phyloP scores from a whole-genome alignment of 164 flowering plant genomes.

The Buxus sempervirens region DNA sequence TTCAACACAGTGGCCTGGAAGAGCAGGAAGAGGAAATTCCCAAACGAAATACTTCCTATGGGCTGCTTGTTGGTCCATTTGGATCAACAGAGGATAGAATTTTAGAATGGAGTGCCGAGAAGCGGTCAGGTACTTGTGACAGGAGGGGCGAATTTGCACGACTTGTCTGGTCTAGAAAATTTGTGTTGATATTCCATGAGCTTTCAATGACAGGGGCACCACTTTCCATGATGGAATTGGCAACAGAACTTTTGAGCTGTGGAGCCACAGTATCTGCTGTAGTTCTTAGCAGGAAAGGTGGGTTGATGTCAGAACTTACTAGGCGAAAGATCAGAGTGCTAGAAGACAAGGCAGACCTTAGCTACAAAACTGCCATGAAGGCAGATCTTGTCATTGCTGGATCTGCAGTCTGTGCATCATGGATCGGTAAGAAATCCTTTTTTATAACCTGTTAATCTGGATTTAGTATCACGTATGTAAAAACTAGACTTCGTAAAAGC shows the following conservation, averaged over 20 bases:
- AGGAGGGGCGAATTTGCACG: slow-evolving; percentile 79
- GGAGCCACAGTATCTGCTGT: slow-evolving; percentile 94
- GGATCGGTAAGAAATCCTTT: slow-evolving; percentile 76
- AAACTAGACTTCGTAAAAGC: neutral
- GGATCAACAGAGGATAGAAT: slow-evolving; percentile 64
- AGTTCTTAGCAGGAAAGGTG: slow-evolving; percentile 88
- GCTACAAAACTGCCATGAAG: slow-evolving; percentile 88
- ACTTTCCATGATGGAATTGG: slow-evolving; percentile 94
- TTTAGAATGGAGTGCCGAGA: slow-evolving; percentile 89
- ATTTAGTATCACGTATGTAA: too few species aligned
- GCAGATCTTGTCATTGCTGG: slow-evolving; percentile 96
- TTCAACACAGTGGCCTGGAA: slow-evolving; percentile 27
- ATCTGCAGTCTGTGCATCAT: slow-evolving; percentile 91
- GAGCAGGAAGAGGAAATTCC: slow-evolving; percentile 64
- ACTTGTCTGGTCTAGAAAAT: slow-evolving; percentile 89
- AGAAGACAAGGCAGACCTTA: slow-evolving; percentile 71
- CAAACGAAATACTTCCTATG: slow-evolving; percentile 61
- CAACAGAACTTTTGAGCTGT: slow-evolving; percentile 93
- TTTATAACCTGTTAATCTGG: neutral
- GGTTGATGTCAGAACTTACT: slow-evolving; percentile 78
- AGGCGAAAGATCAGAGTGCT: slow-evolving; percentile 87
- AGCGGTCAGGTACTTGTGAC: slow-evolving; percentile 90
- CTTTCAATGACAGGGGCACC: slow-evolving; percentile 98
- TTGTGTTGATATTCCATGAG: slow-evolving; percentile 86
- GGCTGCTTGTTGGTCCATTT: slow-evolving; percentile 90